A percentile compares a stretch with the other conserved stretches of the same genome.
These are phyloP conservation scores for Citrus sinensis DNA, from an alignment of 345 rosid genomes.

Conservation along the genomic window DNA sequence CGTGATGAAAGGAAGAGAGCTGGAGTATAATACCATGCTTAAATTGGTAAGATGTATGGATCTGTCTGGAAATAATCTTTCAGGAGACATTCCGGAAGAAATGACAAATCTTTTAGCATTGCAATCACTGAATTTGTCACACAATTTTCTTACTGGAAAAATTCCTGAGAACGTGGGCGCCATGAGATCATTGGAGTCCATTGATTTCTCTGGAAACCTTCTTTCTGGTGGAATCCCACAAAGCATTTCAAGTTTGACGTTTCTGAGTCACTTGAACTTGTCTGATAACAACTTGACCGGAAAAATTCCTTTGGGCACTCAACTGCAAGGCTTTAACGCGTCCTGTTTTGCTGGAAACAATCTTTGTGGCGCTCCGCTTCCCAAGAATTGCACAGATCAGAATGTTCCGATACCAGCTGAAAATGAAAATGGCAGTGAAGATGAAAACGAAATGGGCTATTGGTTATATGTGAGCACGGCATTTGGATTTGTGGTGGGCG, in stretches of 20 bases:
- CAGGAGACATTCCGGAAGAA: not conserved
- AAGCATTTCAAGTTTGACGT: not conserved
- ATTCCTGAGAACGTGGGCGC: conserved; percentile 5
- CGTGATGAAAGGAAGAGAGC: not conserved
- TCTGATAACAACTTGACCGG: not conserved
- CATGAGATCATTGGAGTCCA: not conserved
- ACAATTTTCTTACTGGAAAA: not conserved
- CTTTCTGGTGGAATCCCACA: conserved; percentile 19
- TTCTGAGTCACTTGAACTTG: not conserved
- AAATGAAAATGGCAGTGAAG: not conserved
- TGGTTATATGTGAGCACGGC: not conserved
- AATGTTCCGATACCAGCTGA: too few relatives aligned
- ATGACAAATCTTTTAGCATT: not conserved
- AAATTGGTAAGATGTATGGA: not conserved
- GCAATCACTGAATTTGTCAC: conserved; percentile 13
- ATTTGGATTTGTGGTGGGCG: not conserved
- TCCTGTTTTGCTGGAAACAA: not conserved
- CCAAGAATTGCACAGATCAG: not conserved
- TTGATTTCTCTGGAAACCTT: conserved; percentile 15
- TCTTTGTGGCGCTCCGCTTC: conserved; percentile 1
- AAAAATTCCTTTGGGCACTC: conserved; percentile 16
- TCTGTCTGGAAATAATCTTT: not conserved
- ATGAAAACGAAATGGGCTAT: not conserved
- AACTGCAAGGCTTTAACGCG: not conserved
- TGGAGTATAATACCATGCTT: not conserved